phyloP scores from a whole-genome alignment of 306 rosid species.

The Dryas alaskensis region DNA sequence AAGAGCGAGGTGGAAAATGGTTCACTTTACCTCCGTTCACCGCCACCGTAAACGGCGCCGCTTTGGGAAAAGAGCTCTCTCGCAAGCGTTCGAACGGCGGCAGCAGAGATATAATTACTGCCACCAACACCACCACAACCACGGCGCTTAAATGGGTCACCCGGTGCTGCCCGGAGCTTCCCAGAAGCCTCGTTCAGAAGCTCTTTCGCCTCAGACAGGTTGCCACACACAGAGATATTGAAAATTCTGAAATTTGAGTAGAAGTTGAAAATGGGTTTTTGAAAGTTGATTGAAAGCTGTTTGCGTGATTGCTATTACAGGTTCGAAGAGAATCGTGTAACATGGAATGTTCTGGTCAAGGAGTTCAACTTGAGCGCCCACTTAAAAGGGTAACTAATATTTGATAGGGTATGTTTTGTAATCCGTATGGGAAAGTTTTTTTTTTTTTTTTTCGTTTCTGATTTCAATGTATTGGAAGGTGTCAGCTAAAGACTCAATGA shows the following conservation, averaged over 20 bases:
- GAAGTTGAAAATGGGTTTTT: neutral
- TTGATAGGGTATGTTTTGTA: too few relatives aligned
- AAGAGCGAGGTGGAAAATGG: constrained; percentile 42
- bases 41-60: constrained; percentile 31
- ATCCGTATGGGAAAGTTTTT: neutral
- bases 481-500: constrained; percentile 65
- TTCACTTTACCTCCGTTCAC: constrained; percentile 59
- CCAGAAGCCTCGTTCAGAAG: constrained; percentile 77
- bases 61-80: constrained; percentile 33
- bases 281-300: neutral
- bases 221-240: neutral
- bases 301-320: constrained; percentile 23
- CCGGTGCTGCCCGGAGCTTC: constrained; percentile 78
- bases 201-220: constrained; percentile 86
- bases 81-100: neutral
- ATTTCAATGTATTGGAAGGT: constrained; percentile 42
- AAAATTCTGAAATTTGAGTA: neutral
- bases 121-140: constrained; percentile 29
- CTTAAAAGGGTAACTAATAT: constrained; percentile 49
- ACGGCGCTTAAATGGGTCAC: constrained; percentile 76
- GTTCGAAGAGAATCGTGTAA: constrained; percentile 56
- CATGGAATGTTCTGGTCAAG: constrained; percentile 13
- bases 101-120: neutral
- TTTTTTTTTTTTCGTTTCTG: neutral
- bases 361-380: constrained; percentile 23